phyloP scores from a whole-genome alignment of 352 stramenopile species.

The Pythium coloratum region DNA sequence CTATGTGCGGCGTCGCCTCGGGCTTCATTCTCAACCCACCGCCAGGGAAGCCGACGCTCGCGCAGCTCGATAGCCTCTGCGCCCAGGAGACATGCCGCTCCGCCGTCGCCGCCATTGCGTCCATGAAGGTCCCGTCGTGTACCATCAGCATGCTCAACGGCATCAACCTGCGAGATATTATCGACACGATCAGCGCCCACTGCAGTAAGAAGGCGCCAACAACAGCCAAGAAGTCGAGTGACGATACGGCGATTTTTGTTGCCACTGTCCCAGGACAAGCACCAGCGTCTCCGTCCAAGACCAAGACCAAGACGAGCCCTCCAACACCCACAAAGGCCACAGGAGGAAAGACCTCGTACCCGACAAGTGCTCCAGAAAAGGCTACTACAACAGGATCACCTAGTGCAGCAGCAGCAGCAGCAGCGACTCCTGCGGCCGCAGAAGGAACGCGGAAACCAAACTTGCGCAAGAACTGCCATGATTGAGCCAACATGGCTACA shows the following conservation, averaged over 20 bases:
- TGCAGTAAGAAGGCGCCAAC: conserved; percentile 6
- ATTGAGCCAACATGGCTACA: not conserved
- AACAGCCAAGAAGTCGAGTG: not conserved
- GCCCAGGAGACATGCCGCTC: conserved; percentile 1
- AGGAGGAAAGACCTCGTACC: not conserved
- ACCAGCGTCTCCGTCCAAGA: not conserved
- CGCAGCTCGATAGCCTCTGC: conserved; percentile 23
- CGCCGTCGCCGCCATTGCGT: not conserved
- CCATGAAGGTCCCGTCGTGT: conserved; percentile 25
- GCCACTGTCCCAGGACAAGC: not conserved
- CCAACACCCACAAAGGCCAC: not conserved
- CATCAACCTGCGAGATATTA: conserved; percentile 25
- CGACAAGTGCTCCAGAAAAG: not conserved
- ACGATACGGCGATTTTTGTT: not conserved
- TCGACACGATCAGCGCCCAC: conserved; percentile 8
- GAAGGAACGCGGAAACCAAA: not conserved
- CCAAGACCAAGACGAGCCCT: not conserved
- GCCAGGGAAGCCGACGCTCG: not conserved
- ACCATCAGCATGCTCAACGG: conserved; percentile 32
- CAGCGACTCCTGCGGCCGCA: not conserved
- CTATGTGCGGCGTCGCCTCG: conserved; percentile 1
- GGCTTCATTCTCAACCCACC: conserved; percentile 22
- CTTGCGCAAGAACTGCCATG: conserved; percentile 4
- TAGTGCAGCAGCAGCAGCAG: not conserved
- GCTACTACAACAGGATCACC: not conserved